Evolutionary conservation across 1,284 basidiomycete species (phyloP), one percentile per base, ranked within the genome.

Genomic region (Ganoderma resinaceum): DNA sequence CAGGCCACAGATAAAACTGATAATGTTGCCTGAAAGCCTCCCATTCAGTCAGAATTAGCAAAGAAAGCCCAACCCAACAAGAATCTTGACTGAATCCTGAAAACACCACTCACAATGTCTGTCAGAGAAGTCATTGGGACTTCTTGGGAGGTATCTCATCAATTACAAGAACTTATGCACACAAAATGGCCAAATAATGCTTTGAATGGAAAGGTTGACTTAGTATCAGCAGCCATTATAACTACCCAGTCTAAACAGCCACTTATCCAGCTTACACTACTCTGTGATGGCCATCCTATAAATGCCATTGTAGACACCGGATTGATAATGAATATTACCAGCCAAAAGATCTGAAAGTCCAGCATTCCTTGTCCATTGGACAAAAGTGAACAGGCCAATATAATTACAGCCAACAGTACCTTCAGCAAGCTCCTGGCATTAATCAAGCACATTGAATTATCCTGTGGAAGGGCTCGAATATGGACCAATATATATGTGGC

Each of bases 31-130:
- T 20, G n/a, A 8, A 46, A 46, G n/a, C 43, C 20, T 9, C n/a
- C n/a, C 3, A 23, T 46, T 18, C 43, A 46, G 43, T 46, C 43
- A 23, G 20, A 46, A 23, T n/a, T 58, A 16, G 29, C 55, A 4
- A 58, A 35, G n/a, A 29, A 58, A 31, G 55, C 35, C 9, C 14
- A 58, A 8, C 55, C 31, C 3, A 14, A 20, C 29, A 58, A 31
- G n/a, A 58, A 35, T 9, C 16, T 58, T 5, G 55, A 58, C 55
- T 11, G 55, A 4, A 58, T 58, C 31, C 55, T 58, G 26, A 58
- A 58, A 20, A 58, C 55, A n/a, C 55, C 55, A 18, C 9, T 58
- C 5, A 58, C 55, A 20, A 58, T 58, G 55, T 58, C 31, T 35
- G 55, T 58, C 2, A 31, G 31, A 58, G 55, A 58, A 29, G 55